Percentiles rank a stretch among this genome's conserved stretches.
These are phyloP conservation scores for Hyphodiscus hymeniophilus DNA, from an alignment of 495 filamentous ascomycete genomes.

Conservation along the genomic window DNA sequence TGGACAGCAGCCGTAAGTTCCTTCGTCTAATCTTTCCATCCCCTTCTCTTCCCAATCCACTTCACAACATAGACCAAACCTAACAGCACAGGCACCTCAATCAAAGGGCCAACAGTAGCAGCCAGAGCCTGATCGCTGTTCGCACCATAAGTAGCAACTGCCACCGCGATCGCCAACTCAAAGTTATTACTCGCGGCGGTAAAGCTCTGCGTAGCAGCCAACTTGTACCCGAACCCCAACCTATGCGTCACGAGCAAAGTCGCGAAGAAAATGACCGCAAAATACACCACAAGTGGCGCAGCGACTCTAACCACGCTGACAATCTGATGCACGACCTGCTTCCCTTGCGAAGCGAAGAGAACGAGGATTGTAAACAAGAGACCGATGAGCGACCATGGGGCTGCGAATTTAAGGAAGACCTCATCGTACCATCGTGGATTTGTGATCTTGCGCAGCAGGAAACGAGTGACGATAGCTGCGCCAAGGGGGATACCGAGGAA, in stretches of 20 bases:
- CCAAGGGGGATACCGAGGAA: conserved; percentile 82
- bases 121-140: conserved; percentile 79
- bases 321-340: conserved; percentile 74
- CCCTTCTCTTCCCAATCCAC: conserved; percentile 43
- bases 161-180: conserved; percentile 88
- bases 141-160: conserved; percentile 74
- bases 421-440: conserved; percentile 55
- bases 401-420: conserved; percentile 57
- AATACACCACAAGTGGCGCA: conserved; percentile 76
- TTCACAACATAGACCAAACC: conserved; percentile 72
- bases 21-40: conserved; percentile 52
- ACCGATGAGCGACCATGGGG: conserved; percentile 74
- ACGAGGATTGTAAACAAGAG: conserved; percentile 82
- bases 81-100: conserved; percentile 84
- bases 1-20: no score
- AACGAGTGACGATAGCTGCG: conserved; percentile 69
- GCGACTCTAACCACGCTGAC: conserved; percentile 73
- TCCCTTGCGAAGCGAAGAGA: conserved; percentile 75
- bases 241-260: conserved; percentile 51
- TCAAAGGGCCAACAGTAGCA: conserved; percentile 82
- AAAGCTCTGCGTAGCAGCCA: conserved; percentile 77
- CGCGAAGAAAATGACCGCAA: conserved; percentile 60
- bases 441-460: conserved; percentile 45
- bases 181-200: conserved; percentile 96
- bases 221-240: conserved; percentile 64